Evolutionary conservation across 352 stramenopile species (phyloP), one percentile per base, ranked within the genome.

Genomic region (Lagenidium sp.): DNA sequence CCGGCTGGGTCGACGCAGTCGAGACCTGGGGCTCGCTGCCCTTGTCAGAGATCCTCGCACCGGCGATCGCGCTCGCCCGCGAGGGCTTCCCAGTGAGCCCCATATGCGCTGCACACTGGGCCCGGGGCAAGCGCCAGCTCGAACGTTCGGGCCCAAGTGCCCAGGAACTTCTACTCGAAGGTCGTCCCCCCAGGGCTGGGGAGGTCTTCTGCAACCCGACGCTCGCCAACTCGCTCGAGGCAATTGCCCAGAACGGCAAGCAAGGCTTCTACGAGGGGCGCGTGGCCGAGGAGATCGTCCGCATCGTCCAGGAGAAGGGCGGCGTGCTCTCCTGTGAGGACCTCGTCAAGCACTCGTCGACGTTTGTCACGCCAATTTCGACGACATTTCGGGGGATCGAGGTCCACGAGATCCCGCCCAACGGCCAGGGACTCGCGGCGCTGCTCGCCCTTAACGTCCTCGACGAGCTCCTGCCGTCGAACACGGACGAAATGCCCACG

Each of bases 351-450:
- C 91, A 98, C 65, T 63, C 51, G 36, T 93, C 78, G 25, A 82
- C 71, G 36, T 98, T 97, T 53, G 82, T 96, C 21, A 74, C 91
- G 44, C 87, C 94, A 2, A 97, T 98, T 38, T 82, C 69, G 26
- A 86, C 82, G 20, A 57, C 66, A 13, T 98, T 97, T 61, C 63
- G 70, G 36, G 73, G 77, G 3, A 57, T 96, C 16, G 65, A 90
- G 20, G 61, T 98, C n/a, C 92, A 96, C 61, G 90, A 98, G 65
- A 83, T 97, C 29, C 94, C 94, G 7, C 94, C 95, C 1, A 98
- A 97, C 57, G 94, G 93, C 38, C 93, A 98, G 63, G 95, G 95
- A n/a, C 95, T 98, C 58, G 90, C 91, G 16, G 94, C 82, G 26
- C 63, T 98, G 6, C 76, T 99, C 36, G 94, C 93, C 36, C 73